Evolutionary conservation across 2,329 filamentous ascomycete species (phyloP).

Genomic region (Botrytis hyacinthi): DNA sequence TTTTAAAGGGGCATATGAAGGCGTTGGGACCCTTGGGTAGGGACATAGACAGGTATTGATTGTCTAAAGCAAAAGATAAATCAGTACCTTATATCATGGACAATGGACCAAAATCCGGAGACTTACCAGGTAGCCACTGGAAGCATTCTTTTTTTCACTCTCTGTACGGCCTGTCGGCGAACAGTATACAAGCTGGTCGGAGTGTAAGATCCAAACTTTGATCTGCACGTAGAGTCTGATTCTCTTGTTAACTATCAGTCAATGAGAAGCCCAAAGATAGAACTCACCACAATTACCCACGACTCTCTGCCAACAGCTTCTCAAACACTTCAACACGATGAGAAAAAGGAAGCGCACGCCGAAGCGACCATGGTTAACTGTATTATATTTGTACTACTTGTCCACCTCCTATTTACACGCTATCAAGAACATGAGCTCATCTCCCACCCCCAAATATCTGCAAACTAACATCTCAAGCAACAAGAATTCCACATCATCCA

Average conservation of each 20-base stretch:
- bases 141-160: accelerated
- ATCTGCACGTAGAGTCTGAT: too few species aligned
- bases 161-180: neutral
- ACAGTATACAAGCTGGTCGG: neutral
- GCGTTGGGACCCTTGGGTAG: neutral
- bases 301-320: neutral
- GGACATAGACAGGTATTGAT: neutral
- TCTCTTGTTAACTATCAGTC: too few species aligned
- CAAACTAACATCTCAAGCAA: neutral
- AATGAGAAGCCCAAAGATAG: too few species aligned
- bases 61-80: neutral
- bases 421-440: neutral
- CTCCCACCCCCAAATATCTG: neutral
- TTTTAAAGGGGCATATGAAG: neutral
- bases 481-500: too few species aligned
- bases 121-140: neutral
- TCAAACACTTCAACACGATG: too few species aligned
- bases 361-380: neutral
- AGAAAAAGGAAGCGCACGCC: too few species aligned
- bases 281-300: too few species aligned
- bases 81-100: neutral
- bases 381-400: neutral
- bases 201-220: neutral
- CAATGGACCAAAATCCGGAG: neutral
- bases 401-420: neutral